These are phyloP conservation scores for Serpula lacrymans DNA, from an alignment of 768 basidiomycete genomes.

Conservation along the genomic window DNA sequence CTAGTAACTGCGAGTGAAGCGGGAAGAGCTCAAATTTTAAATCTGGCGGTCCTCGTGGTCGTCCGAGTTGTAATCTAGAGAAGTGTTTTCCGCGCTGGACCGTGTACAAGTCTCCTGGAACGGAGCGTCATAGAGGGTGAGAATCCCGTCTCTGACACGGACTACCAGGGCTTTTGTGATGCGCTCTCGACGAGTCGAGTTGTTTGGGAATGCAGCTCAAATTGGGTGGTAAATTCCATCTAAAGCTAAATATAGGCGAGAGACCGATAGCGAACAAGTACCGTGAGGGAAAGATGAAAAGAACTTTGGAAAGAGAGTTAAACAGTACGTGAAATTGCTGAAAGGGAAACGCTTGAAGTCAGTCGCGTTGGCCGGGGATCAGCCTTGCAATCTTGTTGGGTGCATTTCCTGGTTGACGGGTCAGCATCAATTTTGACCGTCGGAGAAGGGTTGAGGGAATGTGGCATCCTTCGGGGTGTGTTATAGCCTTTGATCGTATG, in stretches of 20 bases:
- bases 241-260: constrained; percentile 81
- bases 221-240: constrained; percentile 82
- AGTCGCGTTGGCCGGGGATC: constrained; percentile 55
- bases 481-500: constrained; percentile 60
- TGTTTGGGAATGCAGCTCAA: constrained; percentile 85
- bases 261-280: constrained; percentile 85
- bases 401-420: constrained; percentile 55
- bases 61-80: constrained; percentile 80
- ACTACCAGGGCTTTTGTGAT: constrained; percentile 62
- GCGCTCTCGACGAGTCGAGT: constrained; percentile 77
- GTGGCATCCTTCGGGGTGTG: constrained; percentile 61
- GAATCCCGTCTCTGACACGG: constrained; percentile 63
- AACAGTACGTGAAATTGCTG: constrained; percentile 81
- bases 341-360: constrained; percentile 76
- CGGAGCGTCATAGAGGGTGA: constrained; percentile 77
- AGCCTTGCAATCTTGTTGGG: constrained; percentile 48
- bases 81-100: constrained; percentile 69
- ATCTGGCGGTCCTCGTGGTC: constrained; percentile 59
- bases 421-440: constrained; percentile 64
- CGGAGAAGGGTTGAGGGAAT: constrained; percentile 58
- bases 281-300: constrained; percentile 83
- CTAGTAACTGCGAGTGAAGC: constrained; percentile 85
- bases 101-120: constrained; percentile 79
- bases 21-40: constrained; percentile 83
- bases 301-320: constrained; percentile 79